Conservation (phyloP, 2,329 filamentous ascomycete genomes). For the Clonostachys chloroleuca region DNA sequence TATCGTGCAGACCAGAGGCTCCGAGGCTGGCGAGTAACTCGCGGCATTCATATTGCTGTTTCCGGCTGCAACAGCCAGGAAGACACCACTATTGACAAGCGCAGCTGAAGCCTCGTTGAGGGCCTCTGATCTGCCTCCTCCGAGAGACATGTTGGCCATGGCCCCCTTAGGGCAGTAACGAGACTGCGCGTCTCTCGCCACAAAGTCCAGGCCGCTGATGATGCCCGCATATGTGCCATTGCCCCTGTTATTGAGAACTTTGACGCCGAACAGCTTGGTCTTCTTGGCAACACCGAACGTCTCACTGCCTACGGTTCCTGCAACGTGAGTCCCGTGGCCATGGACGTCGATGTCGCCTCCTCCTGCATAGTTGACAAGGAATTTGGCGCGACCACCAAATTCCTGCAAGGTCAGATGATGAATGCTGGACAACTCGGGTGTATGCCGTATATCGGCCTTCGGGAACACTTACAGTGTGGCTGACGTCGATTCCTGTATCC, state of each 20-base stretch:
- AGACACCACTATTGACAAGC: slow-evolving; percentile 38
- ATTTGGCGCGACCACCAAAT: slow-evolving; percentile 11
- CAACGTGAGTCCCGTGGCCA: slow-evolving; percentile 21
- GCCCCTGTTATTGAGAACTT: slow-evolving; percentile 33
- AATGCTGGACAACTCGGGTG: neutral
- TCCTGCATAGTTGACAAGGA: slow-evolving; percentile 5
- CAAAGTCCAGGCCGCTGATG: slow-evolving; percentile 38
- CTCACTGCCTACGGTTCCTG: slow-evolving; percentile 30
- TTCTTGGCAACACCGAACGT: slow-evolving; percentile 41
- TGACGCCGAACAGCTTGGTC: slow-evolving; percentile 35
- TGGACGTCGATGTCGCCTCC: slow-evolving; percentile 19
- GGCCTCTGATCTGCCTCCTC: slow-evolving; percentile 35
- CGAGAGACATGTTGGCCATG: slow-evolving; percentile 52
- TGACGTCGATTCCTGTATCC: slow-evolving; percentile 13
- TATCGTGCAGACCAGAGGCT: slow-evolving; percentile 40
- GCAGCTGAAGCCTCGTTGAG: slow-evolving; percentile 42
- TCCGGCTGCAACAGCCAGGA: slow-evolving; percentile 51
- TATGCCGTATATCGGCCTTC: neutral
- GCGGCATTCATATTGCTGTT: slow-evolving; percentile 38
- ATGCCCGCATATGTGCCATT: slow-evolving; percentile 31
- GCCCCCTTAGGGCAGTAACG: slow-evolving; percentile 33
- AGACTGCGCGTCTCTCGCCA: slow-evolving; percentile 22
- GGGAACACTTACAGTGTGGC: slow-evolving; percentile 14
- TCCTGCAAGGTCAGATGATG: slow-evolving; percentile 4
- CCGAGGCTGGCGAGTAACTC: slow-evolving; percentile 39